Conservation (phyloP, 192 early-diverging fungal species). For the Kappamyces sp. region DNA sequence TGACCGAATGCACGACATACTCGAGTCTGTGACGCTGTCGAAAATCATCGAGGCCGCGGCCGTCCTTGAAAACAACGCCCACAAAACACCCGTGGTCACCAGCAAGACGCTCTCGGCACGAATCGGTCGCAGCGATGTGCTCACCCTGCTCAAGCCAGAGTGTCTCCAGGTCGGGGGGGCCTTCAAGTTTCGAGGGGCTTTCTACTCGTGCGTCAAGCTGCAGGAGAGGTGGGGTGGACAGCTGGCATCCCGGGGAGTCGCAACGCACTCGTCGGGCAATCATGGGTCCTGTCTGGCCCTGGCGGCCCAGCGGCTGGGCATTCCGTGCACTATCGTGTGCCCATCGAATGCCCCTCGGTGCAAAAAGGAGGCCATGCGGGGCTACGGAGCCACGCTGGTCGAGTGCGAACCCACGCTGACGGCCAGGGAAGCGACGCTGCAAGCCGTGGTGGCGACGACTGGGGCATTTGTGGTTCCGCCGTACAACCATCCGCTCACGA, state of each 20-base stretch:
- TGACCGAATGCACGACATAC: too few species aligned
- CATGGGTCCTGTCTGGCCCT: slow-evolving; percentile 52
- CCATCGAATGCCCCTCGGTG: slow-evolving; percentile 38
- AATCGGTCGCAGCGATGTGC: slow-evolving; percentile 1
- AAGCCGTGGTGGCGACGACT: slow-evolving; percentile 26
- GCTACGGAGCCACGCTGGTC: slow-evolving; percentile 47
- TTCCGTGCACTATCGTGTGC: slow-evolving; percentile 47
- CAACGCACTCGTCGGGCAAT: slow-evolving; percentile 45
- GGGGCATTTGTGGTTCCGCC: slow-evolving; percentile 49
- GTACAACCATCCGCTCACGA: slow-evolving; percentile 43
- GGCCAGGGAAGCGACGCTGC: slow-evolving; percentile 33
- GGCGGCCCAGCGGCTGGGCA: slow-evolving; percentile 36
- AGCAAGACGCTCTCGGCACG: slow-evolving; percentile 28
- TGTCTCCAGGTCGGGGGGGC: slow-evolving; percentile 23
- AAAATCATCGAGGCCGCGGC: slow-evolving; percentile 25
- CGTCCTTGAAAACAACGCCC: slow-evolving; percentile 22
- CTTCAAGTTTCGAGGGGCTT: slow-evolving; percentile 54
- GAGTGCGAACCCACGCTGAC: slow-evolving; percentile 39
- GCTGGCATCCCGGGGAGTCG: slow-evolving; percentile 27
- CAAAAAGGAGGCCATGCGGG: slow-evolving; percentile 43
- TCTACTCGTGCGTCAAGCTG: slow-evolving; percentile 38
- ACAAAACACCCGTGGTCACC: slow-evolving; percentile 44
- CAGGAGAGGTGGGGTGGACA: too few species aligned
- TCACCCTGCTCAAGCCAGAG: background rate
- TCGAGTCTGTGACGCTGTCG: too few species aligned